A percentile compares a stretch with the other conserved stretches of the same genome.
Conservation (phyloP, 768 basidiomycete species). For the Tremella fuciformis region DNA sequence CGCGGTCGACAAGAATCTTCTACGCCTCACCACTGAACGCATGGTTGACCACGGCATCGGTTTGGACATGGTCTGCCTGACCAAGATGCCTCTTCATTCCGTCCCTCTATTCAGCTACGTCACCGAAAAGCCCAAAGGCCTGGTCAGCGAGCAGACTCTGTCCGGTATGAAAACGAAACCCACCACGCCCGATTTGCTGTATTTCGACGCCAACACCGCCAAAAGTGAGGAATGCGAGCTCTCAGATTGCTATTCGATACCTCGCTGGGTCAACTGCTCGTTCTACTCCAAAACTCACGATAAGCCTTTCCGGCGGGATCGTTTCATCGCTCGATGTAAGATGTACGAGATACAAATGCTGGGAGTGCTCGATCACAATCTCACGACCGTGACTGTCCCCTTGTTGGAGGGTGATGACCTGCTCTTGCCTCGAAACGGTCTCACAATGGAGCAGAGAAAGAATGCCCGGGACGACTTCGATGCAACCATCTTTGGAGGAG, state of each 20-base stretch:
- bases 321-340: constrained; percentile 89
- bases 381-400: constrained; percentile 84
- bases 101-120: constrained; percentile 90
- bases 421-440: constrained; percentile 14
- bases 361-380: constrained; percentile 84
- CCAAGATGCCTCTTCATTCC: constrained; percentile 87
- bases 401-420: constrained; percentile 37
- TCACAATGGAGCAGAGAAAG: constrained; percentile 30
- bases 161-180: constrained; percentile 19
- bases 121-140: constrained; percentile 57
- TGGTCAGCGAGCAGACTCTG: constrained; percentile 14
- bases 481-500: constrained; percentile 31
- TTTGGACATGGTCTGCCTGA: constrained; percentile 79
- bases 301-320: constrained; percentile 56
- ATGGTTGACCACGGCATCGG: constrained; percentile 92
- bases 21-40: constrained; percentile 86
- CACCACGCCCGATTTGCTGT: constrained; percentile 56
- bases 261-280: constrained; percentile 52
- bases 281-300: constrained; percentile 54
- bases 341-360: constrained; percentile 98
- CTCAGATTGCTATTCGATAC: constrained; percentile 48
- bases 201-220: constrained; percentile 40
- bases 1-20: constrained; percentile 80
- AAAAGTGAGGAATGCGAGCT: constrained; percentile 31
- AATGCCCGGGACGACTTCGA: constrained; percentile 37